Percentiles rank a stretch among this genome's conserved stretches.
Conservation (phyloP, 352 stramenopile genomes). For the Pythium apleroticum region DNA sequence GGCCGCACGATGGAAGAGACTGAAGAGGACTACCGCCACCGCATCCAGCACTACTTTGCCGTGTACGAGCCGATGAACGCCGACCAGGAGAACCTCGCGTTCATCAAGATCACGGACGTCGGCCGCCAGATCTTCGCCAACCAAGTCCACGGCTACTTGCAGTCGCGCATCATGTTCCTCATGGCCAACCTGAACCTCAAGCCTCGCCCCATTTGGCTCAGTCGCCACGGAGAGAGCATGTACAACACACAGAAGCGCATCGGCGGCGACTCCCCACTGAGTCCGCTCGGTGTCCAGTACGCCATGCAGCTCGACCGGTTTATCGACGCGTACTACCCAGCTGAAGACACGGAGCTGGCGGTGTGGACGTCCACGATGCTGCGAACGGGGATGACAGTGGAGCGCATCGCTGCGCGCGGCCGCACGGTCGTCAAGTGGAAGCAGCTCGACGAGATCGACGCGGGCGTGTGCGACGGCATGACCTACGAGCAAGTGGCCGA, state of each 20-base stretch:
- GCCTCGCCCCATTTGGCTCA: slow-evolving; percentile 95
- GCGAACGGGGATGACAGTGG: slow-evolving; percentile 95
- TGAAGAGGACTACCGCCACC: slow-evolving; percentile 69
- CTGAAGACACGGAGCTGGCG: slow-evolving; percentile 65
- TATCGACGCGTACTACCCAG: slow-evolving; percentile 88
- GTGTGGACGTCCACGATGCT: slow-evolving; percentile 98
- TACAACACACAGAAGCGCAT: slow-evolving; percentile 98
- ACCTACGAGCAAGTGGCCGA: slow-evolving; percentile 97
- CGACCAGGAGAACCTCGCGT: slow-evolving; percentile 55
- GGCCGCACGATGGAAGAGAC: slow-evolving; percentile 71
- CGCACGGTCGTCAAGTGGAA: slow-evolving; percentile 85
- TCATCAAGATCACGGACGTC: slow-evolving; percentile 84
- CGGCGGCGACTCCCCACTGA: slow-evolving; percentile 94
- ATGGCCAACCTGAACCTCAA: slow-evolving; percentile 95
- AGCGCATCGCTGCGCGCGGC: slow-evolving; percentile 64
- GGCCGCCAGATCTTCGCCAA: slow-evolving; percentile 83
- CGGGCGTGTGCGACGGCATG: slow-evolving; percentile 96
- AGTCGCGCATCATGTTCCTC: slow-evolving; percentile 93
- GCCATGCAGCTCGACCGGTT: slow-evolving; percentile 93
- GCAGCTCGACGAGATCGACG: slow-evolving; percentile 96
- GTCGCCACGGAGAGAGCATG: slow-evolving; percentile 96
- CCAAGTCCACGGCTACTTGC: slow-evolving; percentile 83
- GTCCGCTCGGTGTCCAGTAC: slow-evolving; percentile 92
- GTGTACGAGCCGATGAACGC: slow-evolving; percentile 68
- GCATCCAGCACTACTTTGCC: slow-evolving; percentile 78